phyloP scores from a whole-genome alignment of 1,139 yeast genomes.

The Debaryomyces nepalensis region DNA sequence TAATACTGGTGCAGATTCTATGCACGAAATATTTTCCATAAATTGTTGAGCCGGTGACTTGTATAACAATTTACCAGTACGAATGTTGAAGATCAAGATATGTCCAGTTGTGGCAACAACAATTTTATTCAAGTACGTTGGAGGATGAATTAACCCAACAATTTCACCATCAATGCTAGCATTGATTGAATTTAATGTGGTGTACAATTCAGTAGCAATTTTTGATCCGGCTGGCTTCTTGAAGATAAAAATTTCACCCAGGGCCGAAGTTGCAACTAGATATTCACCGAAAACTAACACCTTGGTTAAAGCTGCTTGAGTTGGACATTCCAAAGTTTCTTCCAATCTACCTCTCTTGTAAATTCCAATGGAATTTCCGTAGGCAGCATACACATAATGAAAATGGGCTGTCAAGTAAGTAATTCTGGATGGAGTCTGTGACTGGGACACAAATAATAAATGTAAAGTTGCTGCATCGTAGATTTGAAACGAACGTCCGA shows the following conservation, averaged over 20 bases:
- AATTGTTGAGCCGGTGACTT: slow-evolving; percentile 57
- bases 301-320: slow-evolving; percentile 45
- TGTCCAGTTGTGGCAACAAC: slow-evolving; percentile 74
- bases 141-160: slow-evolving; percentile 76
- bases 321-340: slow-evolving; percentile 49
- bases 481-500: slow-evolving; percentile 88
- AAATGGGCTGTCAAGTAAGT: slow-evolving; percentile 77
- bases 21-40: slow-evolving; percentile 57
- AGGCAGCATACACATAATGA: slow-evolving; percentile 83
- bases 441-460: slow-evolving; percentile 82
- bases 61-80: slow-evolving; percentile 75
- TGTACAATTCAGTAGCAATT: slow-evolving; percentile 66
- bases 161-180: slow-evolving; percentile 68
- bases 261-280: slow-evolving; percentile 60
- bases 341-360: slow-evolving; percentile 83
- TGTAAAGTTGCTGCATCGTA: slow-evolving; percentile 91
- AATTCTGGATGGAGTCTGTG: slow-evolving; percentile 72
- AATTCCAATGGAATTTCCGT: slow-evolving; percentile 72
- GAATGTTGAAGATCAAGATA: slow-evolving; percentile 68
- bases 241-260: slow-evolving; percentile 63
- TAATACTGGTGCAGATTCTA: slow-evolving; percentile 84
- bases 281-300: slow-evolving; percentile 79
- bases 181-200: slow-evolving; percentile 57
- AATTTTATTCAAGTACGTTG: slow-evolving; percentile 90
- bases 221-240: slow-evolving; percentile 57